Conservation (phyloP, 1,284 basidiomycete genomes). For the Termitomyces sp. region DNA sequence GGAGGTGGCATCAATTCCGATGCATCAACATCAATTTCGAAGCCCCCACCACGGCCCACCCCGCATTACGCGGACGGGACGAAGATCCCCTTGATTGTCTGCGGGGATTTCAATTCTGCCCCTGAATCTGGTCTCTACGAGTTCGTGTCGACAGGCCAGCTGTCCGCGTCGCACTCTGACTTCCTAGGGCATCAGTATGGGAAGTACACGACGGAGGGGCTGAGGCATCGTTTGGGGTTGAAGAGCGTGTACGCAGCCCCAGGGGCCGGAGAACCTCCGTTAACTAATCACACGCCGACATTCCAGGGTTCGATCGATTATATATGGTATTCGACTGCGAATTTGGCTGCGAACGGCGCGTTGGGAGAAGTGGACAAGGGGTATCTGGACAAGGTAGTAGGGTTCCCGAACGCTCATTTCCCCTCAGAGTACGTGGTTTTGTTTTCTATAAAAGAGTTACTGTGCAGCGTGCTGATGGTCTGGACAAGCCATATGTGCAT, state of each 20-base stretch:
- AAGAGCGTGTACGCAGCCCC: constrained; percentile 75
- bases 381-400: constrained; percentile 90
- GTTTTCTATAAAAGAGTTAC: constrained; percentile 11
- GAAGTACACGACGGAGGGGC: constrained; percentile 86
- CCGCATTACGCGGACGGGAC: constrained; percentile 76
- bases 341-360: constrained; percentile 80
- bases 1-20: constrained; percentile 10
- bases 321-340: constrained; percentile 84
- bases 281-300: constrained; percentile 91
- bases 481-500: constrained; percentile 62
- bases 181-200: constrained; percentile 94
- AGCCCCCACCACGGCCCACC: constrained; percentile 38
- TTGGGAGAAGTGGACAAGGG: constrained; percentile 83
- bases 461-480: constrained; percentile 11
- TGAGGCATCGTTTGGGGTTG: constrained; percentile 76
- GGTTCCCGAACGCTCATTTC: constrained; percentile 96
- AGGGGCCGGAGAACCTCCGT: constrained; percentile 53
- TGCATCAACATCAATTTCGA: constrained; percentile 21
- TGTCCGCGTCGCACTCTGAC: constrained; percentile 80
- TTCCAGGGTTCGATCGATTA: constrained; percentile 89
- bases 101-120: constrained; percentile 94
- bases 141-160: constrained; percentile 73
- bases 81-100: constrained; percentile 90
- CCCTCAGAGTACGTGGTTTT: constrained; percentile 81
- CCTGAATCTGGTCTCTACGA: constrained; percentile 91